These are phyloP conservation scores for Athelia sp. DNA, from an alignment of 1,284 basidiomycete genomes.

Conservation along the genomic window DNA sequence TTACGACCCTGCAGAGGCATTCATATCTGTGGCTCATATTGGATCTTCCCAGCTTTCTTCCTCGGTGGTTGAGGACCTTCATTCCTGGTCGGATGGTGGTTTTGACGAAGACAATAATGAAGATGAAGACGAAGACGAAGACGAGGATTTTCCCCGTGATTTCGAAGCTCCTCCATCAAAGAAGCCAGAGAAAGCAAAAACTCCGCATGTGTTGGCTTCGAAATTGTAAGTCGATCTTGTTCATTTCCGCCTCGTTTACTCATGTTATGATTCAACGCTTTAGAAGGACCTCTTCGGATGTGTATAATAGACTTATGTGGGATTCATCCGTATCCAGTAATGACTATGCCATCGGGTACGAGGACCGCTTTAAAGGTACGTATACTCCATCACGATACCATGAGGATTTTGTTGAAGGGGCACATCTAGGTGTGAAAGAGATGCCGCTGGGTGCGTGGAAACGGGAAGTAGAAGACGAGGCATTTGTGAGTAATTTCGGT, in stretches of 20 bases:
- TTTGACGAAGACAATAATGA: constrained; percentile 13
- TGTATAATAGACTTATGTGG: constrained; percentile 17
- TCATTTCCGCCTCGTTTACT: no score
- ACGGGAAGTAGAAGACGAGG: constrained; percentile 17
- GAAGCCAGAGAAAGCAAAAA: constrained; percentile 1
- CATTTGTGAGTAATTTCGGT: constrained; percentile 12
- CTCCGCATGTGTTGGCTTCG: constrained; percentile 6
- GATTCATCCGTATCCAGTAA: constrained; percentile 8
- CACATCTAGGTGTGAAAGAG: constrained; percentile 13
- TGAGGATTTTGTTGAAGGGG: no score
- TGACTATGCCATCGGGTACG: constrained; percentile 17
- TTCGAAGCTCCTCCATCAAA: constrained; percentile 1
- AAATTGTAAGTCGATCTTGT: constrained; percentile 5
- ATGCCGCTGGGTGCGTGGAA: constrained; percentile 14
- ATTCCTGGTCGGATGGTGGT: constrained; percentile 4
- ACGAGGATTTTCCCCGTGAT: constrained; percentile 2
- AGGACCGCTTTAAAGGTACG: constrained; percentile 14
- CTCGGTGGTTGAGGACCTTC: constrained; percentile 4
- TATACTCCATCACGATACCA: no score
- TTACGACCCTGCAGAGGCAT: constrained; percentile 13
- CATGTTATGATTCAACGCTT: no score
- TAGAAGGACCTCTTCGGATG: constrained; percentile 12
- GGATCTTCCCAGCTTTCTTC: constrained; percentile 3
- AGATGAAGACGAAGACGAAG: constrained; percentile 2
- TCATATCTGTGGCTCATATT: constrained; percentile 10